These are phyloP conservation scores for Margaritispora aquatica DNA, from an alignment of 495 filamentous ascomycete genomes.

Conservation along the genomic window DNA sequence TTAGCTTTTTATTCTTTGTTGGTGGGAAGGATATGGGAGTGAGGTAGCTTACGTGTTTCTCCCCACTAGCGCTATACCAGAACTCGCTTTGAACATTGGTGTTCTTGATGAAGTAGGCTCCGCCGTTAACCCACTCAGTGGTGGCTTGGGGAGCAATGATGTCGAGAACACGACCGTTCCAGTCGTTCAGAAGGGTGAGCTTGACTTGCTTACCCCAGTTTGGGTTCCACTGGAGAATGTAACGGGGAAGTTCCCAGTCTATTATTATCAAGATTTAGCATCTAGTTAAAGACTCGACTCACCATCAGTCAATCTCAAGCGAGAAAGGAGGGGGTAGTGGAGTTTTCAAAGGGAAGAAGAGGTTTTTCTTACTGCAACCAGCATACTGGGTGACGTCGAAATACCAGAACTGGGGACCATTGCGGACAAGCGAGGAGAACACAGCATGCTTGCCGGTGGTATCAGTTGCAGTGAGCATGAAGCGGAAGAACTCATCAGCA, in stretches of 20 bases:
- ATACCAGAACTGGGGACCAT: conserved; percentile 3
- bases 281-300: no score
- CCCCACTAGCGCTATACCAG: neutral
- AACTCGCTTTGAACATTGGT: neutral
- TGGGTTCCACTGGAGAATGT: neutral
- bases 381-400: neutral
- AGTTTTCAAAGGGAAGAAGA: neutral
- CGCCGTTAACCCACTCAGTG: conserved; percentile 3
- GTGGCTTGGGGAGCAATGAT: neutral
- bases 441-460: neutral
- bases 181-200: conserved; percentile 1
- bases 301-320: no score
- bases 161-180: neutral
- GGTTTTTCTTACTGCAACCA: neutral
- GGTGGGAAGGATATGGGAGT: no score
- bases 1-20: no score
- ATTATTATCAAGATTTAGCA: no score
- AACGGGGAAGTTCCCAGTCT: conserved; percentile 1
- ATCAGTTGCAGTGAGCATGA: neutral
- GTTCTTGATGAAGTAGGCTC: conserved; percentile 3
- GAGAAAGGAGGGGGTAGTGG: neutral
- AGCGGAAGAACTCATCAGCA: conserved; percentile 5
- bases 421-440: neutral
- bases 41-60: neutral
- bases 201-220: neutral